Base-by-base conservation (phyloP, 352 stramenopile genomes). In the Phytophthora ohioensis region DNA sequence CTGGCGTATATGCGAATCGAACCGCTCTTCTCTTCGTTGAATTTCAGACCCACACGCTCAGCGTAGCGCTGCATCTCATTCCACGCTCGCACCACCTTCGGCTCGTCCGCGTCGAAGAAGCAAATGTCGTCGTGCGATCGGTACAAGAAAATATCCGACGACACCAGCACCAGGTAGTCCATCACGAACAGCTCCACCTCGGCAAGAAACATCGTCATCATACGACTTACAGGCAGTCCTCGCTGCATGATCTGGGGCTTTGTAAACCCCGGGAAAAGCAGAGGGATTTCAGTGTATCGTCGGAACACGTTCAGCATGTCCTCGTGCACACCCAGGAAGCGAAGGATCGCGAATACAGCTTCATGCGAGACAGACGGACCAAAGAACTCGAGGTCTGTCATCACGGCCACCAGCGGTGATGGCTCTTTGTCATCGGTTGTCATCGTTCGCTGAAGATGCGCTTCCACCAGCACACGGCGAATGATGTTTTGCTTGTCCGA, bases 351-450 rank as follows among this genome's bases (percentile, higher is more conserved):
- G n/a, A 80, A 69, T n/a, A 76, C 71, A 27, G 79, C 74, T 55
- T 78, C 79, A 55, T 76, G 79, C 12, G 76, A 53, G 21, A 87
- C 71, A 5, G 74, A 83, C 30, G 68, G 74, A 0, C 76, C 76
- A 49, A 87, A 87, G 59, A 86, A 83, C 64, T 82, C 71, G n/a
- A 87, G 69, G 39, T 87, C 76, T 4, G 76, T 85, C 48, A 74
- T 81, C 4, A 87, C 71, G 2, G 76, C 74, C 43, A 78, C 74
- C 21, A 84, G 47, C 13, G 69, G 49, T 21, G 69, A 73, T 13
- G 32, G 2, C 21, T 38, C 27, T 5, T 60, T 51, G 35, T 41
- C 38, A 1, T 70, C 39, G 2, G 11, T 35, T 6, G 47, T 55
- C 15, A 85, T 53, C 2, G 53, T 55, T 35, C 54, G 45, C 30